phyloP scores from a whole-genome alignment of 2,329 filamentous ascomycete genomes.

The Neoarthrinium moseri region DNA sequence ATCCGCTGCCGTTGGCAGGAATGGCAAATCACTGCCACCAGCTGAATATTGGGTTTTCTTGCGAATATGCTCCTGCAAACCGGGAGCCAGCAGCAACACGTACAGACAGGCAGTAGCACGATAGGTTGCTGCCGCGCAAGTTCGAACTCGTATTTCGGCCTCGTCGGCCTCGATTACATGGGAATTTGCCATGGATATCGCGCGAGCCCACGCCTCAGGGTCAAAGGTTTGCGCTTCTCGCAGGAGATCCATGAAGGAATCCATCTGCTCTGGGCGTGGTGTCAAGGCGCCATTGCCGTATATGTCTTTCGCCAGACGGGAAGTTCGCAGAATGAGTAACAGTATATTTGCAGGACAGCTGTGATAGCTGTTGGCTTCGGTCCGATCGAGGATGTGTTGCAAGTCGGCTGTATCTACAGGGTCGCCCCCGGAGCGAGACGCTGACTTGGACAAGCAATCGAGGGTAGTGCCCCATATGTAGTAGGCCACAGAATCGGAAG shows the following conservation, averaged over 20 bases:
- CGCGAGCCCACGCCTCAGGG: slow-evolving; percentile 39
- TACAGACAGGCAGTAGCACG: slow-evolving; percentile 47
- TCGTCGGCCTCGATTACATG: slow-evolving; percentile 28
- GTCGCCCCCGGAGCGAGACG: slow-evolving; percentile 35
- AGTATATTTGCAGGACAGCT: slow-evolving; percentile 42
- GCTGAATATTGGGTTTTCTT: background rate
- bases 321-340: slow-evolving; percentile 42
- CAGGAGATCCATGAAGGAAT: slow-evolving; percentile 37
- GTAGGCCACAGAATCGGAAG: slow-evolving; percentile 41
- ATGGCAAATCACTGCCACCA: slow-evolving; percentile 16
- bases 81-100: slow-evolving; percentile 36
- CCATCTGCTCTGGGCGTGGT: slow-evolving; percentile 31
- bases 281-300: slow-evolving; percentile 19
- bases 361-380: slow-evolving; percentile 41
- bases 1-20: slow-evolving; percentile 39
- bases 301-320: slow-evolving; percentile 40
- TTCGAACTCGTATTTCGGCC: slow-evolving; percentile 35
- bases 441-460: slow-evolving; percentile 38
- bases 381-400: slow-evolving; percentile 33
- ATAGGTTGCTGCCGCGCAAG: slow-evolving; percentile 44
- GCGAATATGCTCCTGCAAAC: slow-evolving; percentile 17
- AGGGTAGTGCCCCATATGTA: slow-evolving; percentile 29
- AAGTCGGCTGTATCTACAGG: slow-evolving; percentile 34
- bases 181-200: slow-evolving; percentile 30
- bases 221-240: slow-evolving; percentile 40